A percentile compares a stretch with the other conserved stretches of the same genome.
Evolutionary conservation across 306 rosid species (phyloP).

Genomic region (Coriaria nepalensis): DNA sequence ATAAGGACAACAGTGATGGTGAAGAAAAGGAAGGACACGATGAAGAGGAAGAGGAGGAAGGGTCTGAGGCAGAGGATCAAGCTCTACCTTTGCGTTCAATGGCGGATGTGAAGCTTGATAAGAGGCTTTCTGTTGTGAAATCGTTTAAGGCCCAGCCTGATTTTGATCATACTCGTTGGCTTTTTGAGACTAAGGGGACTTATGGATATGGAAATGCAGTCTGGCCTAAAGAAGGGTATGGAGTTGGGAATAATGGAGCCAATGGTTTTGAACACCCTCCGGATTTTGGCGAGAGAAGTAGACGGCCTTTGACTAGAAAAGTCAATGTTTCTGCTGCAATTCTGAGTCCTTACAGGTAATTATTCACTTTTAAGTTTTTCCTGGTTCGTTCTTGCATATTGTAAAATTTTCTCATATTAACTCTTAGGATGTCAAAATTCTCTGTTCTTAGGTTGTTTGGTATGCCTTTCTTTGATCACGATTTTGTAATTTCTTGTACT

Average conservation of each 20-base stretch:
- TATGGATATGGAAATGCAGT: slow-evolving; percentile 82
- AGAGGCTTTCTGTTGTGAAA: slow-evolving; percentile 62
- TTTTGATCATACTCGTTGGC: slow-evolving; percentile 71
- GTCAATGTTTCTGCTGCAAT: slow-evolving; percentile 65
- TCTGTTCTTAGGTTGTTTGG: no score
- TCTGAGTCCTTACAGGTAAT: slow-evolving; percentile 70
- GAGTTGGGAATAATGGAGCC: slow-evolving; percentile 34
- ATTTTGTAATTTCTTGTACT: no score
- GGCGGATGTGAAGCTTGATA: slow-evolving; percentile 59
- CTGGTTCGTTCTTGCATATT: neutral
- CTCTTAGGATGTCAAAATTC: no score
- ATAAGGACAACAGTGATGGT: slow-evolving; percentile 26
- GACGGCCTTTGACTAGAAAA: slow-evolving; percentile 65
- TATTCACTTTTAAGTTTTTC: neutral
- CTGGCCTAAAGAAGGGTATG: slow-evolving; percentile 78
- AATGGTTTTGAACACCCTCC: slow-evolving; percentile 60
- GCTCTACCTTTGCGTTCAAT: slow-evolving; percentile 65
- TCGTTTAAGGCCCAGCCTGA: slow-evolving; percentile 65
- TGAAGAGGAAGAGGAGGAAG: slow-evolving; percentile 20
- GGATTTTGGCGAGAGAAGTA: slow-evolving; percentile 41
- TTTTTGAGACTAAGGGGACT: slow-evolving; percentile 76
- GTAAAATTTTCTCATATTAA: no score
- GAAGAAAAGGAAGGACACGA: slow-evolving; percentile 6
- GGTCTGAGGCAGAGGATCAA: slow-evolving; percentile 52
- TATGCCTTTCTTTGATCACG: no score